Conservation (phyloP, 345 rosid genomes). For the Melastoma malabathricum region DNA sequence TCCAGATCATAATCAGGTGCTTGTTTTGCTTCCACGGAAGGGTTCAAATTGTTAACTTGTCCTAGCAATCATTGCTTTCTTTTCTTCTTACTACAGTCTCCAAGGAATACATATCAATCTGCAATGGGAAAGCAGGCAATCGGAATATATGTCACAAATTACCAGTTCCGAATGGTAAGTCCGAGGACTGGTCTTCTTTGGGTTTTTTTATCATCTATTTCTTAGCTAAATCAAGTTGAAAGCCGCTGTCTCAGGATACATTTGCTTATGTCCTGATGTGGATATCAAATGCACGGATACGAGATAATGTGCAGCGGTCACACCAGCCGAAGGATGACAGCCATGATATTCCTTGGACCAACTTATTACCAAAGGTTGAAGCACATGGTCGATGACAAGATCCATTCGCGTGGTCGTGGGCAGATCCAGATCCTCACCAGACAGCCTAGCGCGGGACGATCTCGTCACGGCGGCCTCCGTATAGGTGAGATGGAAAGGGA, state of each 20-base stretch:
- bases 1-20: no score
- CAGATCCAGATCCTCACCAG: constrained; percentile 91
- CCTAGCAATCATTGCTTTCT: no score
- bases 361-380: constrained; percentile 93
- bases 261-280: constrained; percentile 97
- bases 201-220: background rate
- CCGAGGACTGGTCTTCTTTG: background rate
- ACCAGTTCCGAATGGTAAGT: constrained; percentile 88
- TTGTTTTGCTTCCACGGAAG: no score
- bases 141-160: constrained; percentile 97
- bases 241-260: constrained; percentile 52
- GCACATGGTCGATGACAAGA: constrained; percentile 98
- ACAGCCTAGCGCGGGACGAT: constrained; percentile 98
- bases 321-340: constrained; percentile 74
- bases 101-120: constrained; percentile 96
- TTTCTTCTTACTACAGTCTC: constrained; percentile 46
- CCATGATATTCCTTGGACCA: constrained; percentile 92
- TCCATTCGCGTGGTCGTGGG: constrained; percentile 95
- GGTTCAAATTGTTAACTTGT: no score
- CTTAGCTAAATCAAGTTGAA: background rate
- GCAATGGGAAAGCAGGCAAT: constrained; percentile 99
- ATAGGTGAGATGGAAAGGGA: constrained; percentile 98
- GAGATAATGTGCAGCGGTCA: constrained; percentile 99
- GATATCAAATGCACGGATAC: constrained; percentile 95
- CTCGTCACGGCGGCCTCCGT: constrained; percentile 95